phyloP scores from a whole-genome alignment of 345 rosid genomes.

The Hevea brasiliensis region DNA sequence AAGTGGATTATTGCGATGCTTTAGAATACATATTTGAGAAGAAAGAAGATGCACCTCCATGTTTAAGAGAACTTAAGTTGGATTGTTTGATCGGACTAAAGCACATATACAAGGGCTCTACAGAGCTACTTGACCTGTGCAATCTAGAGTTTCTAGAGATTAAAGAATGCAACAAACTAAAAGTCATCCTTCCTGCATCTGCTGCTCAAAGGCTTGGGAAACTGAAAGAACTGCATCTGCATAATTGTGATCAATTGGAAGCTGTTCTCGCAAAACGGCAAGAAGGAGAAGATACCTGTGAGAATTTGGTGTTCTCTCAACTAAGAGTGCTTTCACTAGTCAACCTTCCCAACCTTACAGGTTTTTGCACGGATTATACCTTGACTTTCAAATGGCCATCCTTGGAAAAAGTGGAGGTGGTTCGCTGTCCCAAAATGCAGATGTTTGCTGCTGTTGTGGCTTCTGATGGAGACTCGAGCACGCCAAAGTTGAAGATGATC shows the following conservation, averaged over 20 bases:
- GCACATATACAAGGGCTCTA: no score
- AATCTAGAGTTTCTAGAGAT: no score
- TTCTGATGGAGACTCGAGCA: neutral
- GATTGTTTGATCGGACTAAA: no score
- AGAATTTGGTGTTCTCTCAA: neutral
- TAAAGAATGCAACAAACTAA: no score
- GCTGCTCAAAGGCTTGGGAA: no score
- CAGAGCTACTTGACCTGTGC: no score
- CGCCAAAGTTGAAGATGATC: neutral
- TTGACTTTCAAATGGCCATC: conserved; percentile 6
- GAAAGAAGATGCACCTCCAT: no score
- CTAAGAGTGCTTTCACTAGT: neutral
- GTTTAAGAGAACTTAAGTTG: no score
- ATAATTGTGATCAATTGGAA: neutral
- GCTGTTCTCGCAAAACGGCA: neutral
- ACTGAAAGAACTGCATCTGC: neutral
- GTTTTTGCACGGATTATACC: neutral
- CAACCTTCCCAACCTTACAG: neutral
- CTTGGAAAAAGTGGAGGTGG: neutral
- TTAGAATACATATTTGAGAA: no score
- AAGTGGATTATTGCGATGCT: no score
- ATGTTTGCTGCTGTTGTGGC: neutral
- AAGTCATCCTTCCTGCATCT: no score
- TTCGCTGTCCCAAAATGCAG: neutral
- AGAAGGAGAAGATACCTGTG: neutral